Evolutionary conservation across 805 yeast genomes (phyloP).

Genomic region (Metschnikowia corniflorae): DNA sequence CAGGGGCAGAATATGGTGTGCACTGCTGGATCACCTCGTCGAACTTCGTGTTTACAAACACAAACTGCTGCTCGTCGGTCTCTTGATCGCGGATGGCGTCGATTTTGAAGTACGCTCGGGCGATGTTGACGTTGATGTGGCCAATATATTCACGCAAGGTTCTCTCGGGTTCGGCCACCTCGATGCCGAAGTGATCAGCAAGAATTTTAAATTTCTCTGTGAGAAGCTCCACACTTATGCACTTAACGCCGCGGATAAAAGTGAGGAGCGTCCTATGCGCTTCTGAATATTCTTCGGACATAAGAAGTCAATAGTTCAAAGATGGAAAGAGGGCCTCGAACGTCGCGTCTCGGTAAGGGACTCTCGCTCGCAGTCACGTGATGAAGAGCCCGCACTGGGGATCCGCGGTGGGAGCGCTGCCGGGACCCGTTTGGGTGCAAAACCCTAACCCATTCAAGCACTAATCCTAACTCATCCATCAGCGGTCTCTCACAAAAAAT

Average conservation of each 20-base stretch:
- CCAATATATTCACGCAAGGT: slow-evolving; percentile 20
- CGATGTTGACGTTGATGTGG: slow-evolving; percentile 30
- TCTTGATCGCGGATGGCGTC: slow-evolving; percentile 37
- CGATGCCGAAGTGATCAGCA: slow-evolving; percentile 11
- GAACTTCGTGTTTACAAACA: slow-evolving; percentile 38
- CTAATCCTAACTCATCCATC: no score
- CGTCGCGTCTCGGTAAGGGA: no score
- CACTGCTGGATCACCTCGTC: slow-evolving; percentile 41
- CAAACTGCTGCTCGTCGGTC: slow-evolving; percentile 29
- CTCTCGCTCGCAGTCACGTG: not conserved
- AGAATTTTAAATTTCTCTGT: slow-evolving; percentile 7
- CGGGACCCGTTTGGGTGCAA: no score
- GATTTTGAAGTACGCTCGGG: slow-evolving; percentile 41
- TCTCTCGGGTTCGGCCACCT: slow-evolving; percentile 4
- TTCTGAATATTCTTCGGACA: slow-evolving; percentile 10
- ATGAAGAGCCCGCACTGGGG: no score
- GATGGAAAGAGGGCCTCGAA: no score
- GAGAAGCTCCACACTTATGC: slow-evolving; percentile 7
- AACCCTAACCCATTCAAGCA: no score
- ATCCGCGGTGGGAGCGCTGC: no score
- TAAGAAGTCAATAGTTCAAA: no score
- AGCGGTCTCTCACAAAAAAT: no score
- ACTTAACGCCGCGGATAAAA: slow-evolving; percentile 14
- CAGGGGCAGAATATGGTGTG: slow-evolving; percentile 34
- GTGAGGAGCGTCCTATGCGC: slow-evolving; percentile 18